Conservation (phyloP, 2,329 filamentous ascomycete genomes). For the Shiraia sp. region DNA sequence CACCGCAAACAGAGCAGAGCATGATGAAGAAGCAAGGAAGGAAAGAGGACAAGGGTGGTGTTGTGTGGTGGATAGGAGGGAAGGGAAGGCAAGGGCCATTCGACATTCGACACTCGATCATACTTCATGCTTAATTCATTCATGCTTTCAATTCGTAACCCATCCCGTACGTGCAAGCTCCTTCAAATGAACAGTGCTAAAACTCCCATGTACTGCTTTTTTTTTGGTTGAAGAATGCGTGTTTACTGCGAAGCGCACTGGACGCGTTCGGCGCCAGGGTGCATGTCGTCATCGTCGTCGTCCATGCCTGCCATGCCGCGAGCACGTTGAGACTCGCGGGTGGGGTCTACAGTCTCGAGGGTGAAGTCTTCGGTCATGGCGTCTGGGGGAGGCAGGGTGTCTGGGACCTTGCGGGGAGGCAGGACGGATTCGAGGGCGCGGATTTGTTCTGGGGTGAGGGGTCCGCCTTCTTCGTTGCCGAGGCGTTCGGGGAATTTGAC, state of each 20-base stretch:
- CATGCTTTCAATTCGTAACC: no score
- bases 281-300: constrained; percentile 66
- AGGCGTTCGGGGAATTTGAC: constrained; percentile 84
- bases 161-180: no score
- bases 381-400: constrained; percentile 73
- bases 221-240: no score
- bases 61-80: no score
- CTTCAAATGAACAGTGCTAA: no score
- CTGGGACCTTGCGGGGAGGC: constrained; percentile 66
- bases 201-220: no score
- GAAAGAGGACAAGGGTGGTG: no score
- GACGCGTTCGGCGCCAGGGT: constrained; percentile 72
- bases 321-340: constrained; percentile 65
- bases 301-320: constrained; percentile 67
- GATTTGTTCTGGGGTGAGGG: constrained; percentile 67
- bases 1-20: no score
- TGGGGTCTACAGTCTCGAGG: constrained; percentile 80
- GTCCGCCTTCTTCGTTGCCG: constrained; percentile 48
- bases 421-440: constrained; percentile 81
- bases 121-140: no score
- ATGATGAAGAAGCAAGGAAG: no score
- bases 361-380: constrained; percentile 90
- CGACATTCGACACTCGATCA: no score
- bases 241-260: constrained; percentile 86
- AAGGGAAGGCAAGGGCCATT: no score